These are phyloP conservation scores for Phytopythium vexans DNA, from an alignment of 352 stramenopile genomes.

Conservation along the genomic window DNA sequence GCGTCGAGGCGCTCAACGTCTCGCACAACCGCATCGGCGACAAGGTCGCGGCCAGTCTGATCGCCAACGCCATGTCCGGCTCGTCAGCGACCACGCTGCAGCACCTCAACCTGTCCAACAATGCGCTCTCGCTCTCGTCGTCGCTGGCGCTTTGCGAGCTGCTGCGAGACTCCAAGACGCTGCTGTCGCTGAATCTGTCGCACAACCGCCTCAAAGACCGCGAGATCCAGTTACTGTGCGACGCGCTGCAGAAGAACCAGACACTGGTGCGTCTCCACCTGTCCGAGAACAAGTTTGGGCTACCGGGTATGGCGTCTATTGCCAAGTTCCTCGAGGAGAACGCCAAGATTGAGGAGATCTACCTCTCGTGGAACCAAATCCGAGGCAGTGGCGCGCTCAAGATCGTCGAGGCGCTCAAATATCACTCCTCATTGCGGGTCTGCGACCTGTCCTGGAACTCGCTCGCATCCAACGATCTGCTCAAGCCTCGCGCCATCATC, in stretches of 20 bases:
- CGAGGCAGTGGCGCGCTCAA: conserved; percentile 65
- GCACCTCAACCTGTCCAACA: conserved; percentile 67
- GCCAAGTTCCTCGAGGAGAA: conserved; percentile 75
- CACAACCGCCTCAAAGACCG: conserved; percentile 62
- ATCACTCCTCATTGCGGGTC: conserved; percentile 63
- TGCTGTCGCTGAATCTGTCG: conserved; percentile 61
- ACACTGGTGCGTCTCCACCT: conserved; percentile 59
- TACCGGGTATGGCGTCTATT: conserved; percentile 55
- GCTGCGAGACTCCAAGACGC: conserved; percentile 39
- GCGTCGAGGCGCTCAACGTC: conserved; percentile 68
- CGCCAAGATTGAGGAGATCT: conserved; percentile 72
- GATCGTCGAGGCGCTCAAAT: conserved; percentile 71
- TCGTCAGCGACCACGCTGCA: conserved; percentile 27
- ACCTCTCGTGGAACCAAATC: conserved; percentile 74
- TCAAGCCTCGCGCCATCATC: conserved; percentile 43
- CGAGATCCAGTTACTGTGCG: conserved; percentile 66
- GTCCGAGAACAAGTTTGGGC: conserved; percentile 72
- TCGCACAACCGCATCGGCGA: conserved; percentile 71
- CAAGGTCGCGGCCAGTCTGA: conserved; percentile 44
- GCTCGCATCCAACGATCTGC: conserved; percentile 46
- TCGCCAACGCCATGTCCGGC: conserved; percentile 22
- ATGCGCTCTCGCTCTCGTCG: conserved; percentile 34
- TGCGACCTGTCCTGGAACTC: conserved; percentile 80
- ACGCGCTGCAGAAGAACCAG: conserved; percentile 70
- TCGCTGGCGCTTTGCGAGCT: conserved; percentile 38